Conservation (phyloP, 768 basidiomycete species). For the Leucogyrophana mollusca region DNA sequence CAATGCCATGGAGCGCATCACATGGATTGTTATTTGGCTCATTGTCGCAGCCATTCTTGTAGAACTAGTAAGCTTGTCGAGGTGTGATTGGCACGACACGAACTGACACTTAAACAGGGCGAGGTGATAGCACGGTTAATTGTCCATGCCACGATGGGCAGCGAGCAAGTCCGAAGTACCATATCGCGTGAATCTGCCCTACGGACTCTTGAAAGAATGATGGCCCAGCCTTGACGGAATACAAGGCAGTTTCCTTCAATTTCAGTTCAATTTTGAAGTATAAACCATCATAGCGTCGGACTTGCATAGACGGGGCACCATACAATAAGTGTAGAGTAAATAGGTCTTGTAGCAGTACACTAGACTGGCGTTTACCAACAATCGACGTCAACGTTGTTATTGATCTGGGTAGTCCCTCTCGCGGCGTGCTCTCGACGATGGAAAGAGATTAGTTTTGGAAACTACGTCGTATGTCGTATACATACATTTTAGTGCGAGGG, state of each 20-base stretch:
- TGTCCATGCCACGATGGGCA: constrained; percentile 56
- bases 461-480: constrained; percentile 3
- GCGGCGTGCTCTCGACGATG: background rate
- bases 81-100: too few relatives aligned
- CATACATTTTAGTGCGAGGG: constrained; percentile 4
- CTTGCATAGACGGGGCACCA: too few relatives aligned
- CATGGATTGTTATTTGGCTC: constrained; percentile 79
- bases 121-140: constrained; percentile 77
- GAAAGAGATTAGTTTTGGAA: background rate
- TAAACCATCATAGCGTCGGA: background rate
- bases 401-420: too few relatives aligned
- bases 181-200: constrained; percentile 20
- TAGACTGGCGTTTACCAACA: background rate
- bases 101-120: constrained; percentile 46
- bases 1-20: constrained; percentile 87
- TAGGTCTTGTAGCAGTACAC: background rate
- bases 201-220: constrained; percentile 41
- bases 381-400: background rate
- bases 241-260: background rate
- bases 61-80: constrained; percentile 58
- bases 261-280: background rate
- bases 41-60: constrained; percentile 90
- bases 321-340: background rate
- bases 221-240: constrained; percentile 9
- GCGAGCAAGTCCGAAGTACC: constrained; percentile 6